Evolutionary conservation across 495 filamentous ascomycete genomes (phyloP).

Genomic region (Aspergillus carlsbadensis): DNA sequence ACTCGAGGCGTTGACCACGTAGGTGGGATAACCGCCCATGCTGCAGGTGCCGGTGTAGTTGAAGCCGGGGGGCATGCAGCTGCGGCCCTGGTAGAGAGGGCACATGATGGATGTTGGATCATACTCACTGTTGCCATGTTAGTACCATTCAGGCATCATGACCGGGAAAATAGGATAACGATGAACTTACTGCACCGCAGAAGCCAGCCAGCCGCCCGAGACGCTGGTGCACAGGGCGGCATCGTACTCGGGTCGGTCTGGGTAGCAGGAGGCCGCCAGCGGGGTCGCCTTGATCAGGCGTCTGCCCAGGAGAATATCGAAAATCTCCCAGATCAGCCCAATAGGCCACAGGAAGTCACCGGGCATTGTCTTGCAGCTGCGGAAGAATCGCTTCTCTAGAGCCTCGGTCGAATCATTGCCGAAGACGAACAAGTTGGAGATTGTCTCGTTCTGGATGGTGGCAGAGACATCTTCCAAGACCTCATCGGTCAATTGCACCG

Average conservation of each 20-base stretch:
- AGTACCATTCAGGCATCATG: too few relatives aligned
- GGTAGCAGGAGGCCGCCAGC: constrained; percentile 54
- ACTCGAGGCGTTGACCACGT: constrained; percentile 57
- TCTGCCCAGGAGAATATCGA: constrained; percentile 48
- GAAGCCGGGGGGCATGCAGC: constrained; percentile 33
- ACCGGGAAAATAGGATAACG: not conserved
- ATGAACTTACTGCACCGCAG: constrained; percentile 29
- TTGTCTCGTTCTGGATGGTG: constrained; percentile 12
- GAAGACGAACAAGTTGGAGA: constrained; percentile 20
- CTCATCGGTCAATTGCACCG: constrained; percentile 35
- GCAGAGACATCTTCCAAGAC: constrained; percentile 34
- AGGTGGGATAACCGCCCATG: constrained; percentile 56
- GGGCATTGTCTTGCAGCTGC: constrained; percentile 50
- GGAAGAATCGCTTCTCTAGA: not conserved
- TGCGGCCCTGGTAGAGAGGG: constrained; percentile 40
- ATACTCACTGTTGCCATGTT: constrained; percentile 21
- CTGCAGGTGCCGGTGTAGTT: constrained; percentile 46
- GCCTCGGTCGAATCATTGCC: not conserved
- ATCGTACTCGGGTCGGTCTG: constrained; percentile 46
- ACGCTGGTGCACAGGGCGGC: constrained; percentile 36
- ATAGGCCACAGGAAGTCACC: constrained; percentile 48
- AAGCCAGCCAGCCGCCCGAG: constrained; percentile 24
- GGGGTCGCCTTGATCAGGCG: constrained; percentile 53
- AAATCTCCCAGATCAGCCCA: constrained; percentile 36
- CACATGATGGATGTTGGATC: constrained; percentile 45